These are phyloP conservation scores for Ogataea degrootiae DNA, from an alignment of 805 yeast genomes.

Conservation along the genomic window DNA sequence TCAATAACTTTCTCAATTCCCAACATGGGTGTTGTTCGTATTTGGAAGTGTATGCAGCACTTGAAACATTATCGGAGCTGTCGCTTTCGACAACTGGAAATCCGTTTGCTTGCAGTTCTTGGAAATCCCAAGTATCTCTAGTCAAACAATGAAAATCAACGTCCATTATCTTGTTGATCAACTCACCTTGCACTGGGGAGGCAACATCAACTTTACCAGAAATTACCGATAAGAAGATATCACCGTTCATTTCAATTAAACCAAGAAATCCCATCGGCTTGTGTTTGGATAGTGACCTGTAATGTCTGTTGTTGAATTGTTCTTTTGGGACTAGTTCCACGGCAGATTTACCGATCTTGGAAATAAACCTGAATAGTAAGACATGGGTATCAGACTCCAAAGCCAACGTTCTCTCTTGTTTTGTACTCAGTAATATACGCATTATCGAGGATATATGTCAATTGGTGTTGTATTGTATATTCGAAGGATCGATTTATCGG, in stretches of 20 bases:
- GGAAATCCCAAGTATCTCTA: slow-evolving; percentile 72
- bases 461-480: neutral
- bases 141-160: slow-evolving; percentile 84
- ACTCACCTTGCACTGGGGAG: slow-evolving; percentile 71
- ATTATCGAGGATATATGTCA: slow-evolving; percentile 15
- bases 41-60: slow-evolving; percentile 17
- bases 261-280: slow-evolving; percentile 74
- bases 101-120: slow-evolving; percentile 65
- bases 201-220: slow-evolving; percentile 78
- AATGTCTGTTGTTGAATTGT: slow-evolving; percentile 34
- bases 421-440: slow-evolving; percentile 33
- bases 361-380: slow-evolving; percentile 40
- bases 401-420: slow-evolving; percentile 36
- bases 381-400: slow-evolving; percentile 40
- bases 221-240: slow-evolving; percentile 72
- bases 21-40: slow-evolving; percentile 74
- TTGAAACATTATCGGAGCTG: slow-evolving; percentile 25
- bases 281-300: slow-evolving; percentile 38
- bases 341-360: slow-evolving; percentile 36
- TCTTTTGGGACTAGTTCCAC: slow-evolving; percentile 43
- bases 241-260: slow-evolving; percentile 60
- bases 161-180: slow-evolving; percentile 72
- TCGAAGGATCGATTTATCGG: neutral
- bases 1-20: slow-evolving; percentile 69
- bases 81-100: slow-evolving; percentile 46